These are phyloP conservation scores for Penicillium bialowiezense DNA, from an alignment of 495 filamentous ascomycete species.

Conservation along the genomic window DNA sequence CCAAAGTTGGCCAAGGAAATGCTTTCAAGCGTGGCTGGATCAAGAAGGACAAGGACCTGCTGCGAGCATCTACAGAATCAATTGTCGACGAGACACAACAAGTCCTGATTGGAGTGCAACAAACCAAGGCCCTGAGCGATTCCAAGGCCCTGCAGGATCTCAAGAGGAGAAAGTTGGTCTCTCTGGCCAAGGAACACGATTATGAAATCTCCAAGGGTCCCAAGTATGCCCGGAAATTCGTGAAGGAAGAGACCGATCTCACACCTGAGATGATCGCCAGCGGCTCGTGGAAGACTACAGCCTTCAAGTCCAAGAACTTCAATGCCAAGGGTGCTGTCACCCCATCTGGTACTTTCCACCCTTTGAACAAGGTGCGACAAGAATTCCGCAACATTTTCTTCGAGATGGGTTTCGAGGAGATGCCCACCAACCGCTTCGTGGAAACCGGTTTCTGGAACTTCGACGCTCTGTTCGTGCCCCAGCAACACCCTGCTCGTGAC, in stretches of 20 bases:
- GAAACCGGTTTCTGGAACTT: slow-evolving; percentile 99
- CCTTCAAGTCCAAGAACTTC: slow-evolving; percentile 98
- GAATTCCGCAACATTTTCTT: slow-evolving; percentile 98
- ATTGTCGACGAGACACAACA: slow-evolving; percentile 79
- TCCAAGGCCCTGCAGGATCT: slow-evolving; percentile 72
- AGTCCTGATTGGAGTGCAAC: slow-evolving; percentile 65
- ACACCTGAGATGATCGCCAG: slow-evolving; percentile 86
- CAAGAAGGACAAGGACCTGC: slow-evolving; percentile 72
- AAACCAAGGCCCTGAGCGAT: slow-evolving; percentile 64
- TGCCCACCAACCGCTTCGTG: slow-evolving; percentile 64
- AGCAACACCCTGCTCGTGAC: slow-evolving; percentile 95
- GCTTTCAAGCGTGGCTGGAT: slow-evolving; percentile 98
- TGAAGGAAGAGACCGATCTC: slow-evolving; percentile 92
- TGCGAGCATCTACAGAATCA: slow-evolving; percentile 56
- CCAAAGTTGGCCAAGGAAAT: slow-evolving; percentile 90
- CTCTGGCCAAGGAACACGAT: slow-evolving; percentile 75
- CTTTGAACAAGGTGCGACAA: slow-evolving; percentile 87
- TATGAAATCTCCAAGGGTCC: slow-evolving; percentile 81
- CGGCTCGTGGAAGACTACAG: slow-evolving; percentile 65
- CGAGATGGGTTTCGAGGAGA: slow-evolving; percentile 59
- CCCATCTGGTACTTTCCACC: slow-evolving; percentile 83
- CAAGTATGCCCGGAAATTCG: slow-evolving; percentile 80
- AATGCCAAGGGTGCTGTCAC: slow-evolving; percentile 80
- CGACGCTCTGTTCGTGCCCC: slow-evolving; percentile 92
- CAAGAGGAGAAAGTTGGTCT: slow-evolving; percentile 85